phyloP scores from a whole-genome alignment of 179 eudicot species.

The Heliamphora pulchella region DNA sequence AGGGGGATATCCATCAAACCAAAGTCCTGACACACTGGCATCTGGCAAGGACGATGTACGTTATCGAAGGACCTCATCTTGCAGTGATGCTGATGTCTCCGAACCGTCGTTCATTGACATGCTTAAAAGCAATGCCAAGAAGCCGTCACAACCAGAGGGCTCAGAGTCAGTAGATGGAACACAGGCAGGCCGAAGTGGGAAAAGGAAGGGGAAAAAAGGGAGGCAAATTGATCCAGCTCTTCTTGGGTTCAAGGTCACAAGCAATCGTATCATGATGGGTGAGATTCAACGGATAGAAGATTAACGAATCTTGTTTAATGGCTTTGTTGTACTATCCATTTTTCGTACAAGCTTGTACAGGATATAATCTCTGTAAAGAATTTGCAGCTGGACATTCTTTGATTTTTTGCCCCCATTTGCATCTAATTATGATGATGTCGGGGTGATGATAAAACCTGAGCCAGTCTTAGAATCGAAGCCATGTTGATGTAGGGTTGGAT shows the following conservation, averaged over 20 bases:
- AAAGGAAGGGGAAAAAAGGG: conserved; percentile 93
- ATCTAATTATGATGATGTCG: conserved; percentile 2
- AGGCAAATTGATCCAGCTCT: conserved; percentile 92
- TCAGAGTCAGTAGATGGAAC: conserved; percentile 47
- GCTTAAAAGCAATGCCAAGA: conserved; percentile 74
- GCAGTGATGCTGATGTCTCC: conserved; percentile 68
- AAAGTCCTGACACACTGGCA: conserved; percentile 25
- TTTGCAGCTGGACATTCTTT: conserved; percentile 6
- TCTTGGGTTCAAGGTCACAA: conserved; percentile 93
- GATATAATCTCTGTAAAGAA: conserved; percentile 12
- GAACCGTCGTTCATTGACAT: conserved; percentile 86
- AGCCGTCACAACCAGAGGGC: conserved; percentile 49
- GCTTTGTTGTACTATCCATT: background rate
- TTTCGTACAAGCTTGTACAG: conserved; percentile 16
- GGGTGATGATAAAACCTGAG: background rate
- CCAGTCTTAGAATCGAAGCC: background rate
- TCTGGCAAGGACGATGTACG: conserved; percentile 51
- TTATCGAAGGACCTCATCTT: conserved; percentile 68
- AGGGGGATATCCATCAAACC: conserved; percentile 32
- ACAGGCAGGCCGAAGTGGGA: conserved; percentile 56
- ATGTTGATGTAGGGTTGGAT: no score
- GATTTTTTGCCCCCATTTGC: conserved; percentile 10
- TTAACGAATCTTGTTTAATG: conserved; percentile 22
- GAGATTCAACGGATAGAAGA: conserved; percentile 91
- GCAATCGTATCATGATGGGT: conserved; percentile 98